Evolutionary conservation across 805 yeast species (phyloP), one percentile per base, ranked within the genome.

Genomic region (Zygoascus bituminiphila): DNA sequence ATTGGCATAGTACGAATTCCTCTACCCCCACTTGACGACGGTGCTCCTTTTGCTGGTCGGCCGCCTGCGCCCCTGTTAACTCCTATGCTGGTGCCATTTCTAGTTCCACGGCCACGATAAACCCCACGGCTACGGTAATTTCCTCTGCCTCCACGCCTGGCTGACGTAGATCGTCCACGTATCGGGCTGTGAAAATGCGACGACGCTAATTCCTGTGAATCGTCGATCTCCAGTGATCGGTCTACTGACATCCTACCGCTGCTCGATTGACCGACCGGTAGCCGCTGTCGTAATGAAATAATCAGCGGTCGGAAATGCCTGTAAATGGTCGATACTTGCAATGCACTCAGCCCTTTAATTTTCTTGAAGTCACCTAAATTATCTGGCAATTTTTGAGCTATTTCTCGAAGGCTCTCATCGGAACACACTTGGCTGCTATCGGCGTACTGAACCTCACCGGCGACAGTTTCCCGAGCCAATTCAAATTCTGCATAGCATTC

Each of bases 381-480:
- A 2, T 70, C 68, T 1, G 88, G 88, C 26, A 82, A 65, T 44
- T 64, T 68, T 17, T 61, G 53, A 0, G 85, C 78, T 79, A 82
- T 74, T 40, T 77, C 80, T 51, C 71, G 42, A 3, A 51, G 36
- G 17, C 48, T 25, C 15, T n/a, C 53, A 31, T 51, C 51, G n/a
- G 51, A 46, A 43, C 51, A 45, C 14, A 51, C 46, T 14, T 46
- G 24, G 15, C 24, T 8, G 38, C 37, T 37, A 24, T 19, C 15
- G 31, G 23, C 20, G 31, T 14, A n/a, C 12, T 36, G 41, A 17
- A 24, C 26, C 17, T 42, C 8, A 31, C 24, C 23, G 17, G 31
- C 47, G 19, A 47, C 24, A 33, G n/a, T 26, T 5, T 29, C 24
- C 8, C 55, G 46, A 7, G 24, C 44, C 37, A 50, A n/a, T 24